phyloP scores from a whole-genome alignment of 2,329 filamentous ascomycete genomes.

The Cytospora mali region DNA sequence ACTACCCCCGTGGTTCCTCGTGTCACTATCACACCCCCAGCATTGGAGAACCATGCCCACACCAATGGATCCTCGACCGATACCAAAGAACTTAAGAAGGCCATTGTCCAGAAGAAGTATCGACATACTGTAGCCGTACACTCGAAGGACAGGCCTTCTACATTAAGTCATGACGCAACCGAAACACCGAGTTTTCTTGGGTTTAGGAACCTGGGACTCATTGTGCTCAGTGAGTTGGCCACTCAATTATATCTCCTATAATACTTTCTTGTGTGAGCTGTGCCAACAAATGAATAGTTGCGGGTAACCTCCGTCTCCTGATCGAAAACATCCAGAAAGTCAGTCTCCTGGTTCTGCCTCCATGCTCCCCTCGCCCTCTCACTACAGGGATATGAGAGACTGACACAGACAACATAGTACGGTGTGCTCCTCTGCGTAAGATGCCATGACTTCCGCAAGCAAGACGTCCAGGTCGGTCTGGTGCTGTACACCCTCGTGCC shows the following conservation, averaged over 20 bases:
- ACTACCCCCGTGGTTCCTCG: slow-evolving; percentile 10
- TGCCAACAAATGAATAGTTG: slow-evolving; percentile 57
- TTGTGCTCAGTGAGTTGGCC: slow-evolving; percentile 71
- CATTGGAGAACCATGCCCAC: slow-evolving; percentile 5
- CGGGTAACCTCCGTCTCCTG: slow-evolving; percentile 89
- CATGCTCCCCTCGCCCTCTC: neutral
- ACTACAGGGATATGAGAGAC: neutral
- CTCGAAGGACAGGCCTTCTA: slow-evolving; percentile 70
- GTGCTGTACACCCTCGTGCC: slow-evolving; percentile 86
- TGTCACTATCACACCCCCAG: slow-evolving; percentile 12
- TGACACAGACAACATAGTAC: slow-evolving; percentile 64
- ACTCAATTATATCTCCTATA: neutral
- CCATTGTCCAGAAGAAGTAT: slow-evolving; percentile 66
- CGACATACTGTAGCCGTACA: slow-evolving; percentile 91
- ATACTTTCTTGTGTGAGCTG: neutral
- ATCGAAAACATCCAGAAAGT: slow-evolving; percentile 98
- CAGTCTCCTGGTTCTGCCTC: slow-evolving; percentile 30
- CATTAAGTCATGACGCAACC: slow-evolving; percentile 80
- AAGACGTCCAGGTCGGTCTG: slow-evolving; percentile 75
- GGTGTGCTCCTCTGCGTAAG: slow-evolving; percentile 90
- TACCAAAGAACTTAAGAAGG: slow-evolving; percentile 39
- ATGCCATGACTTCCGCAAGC: slow-evolving; percentile 82
- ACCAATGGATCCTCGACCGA: slow-evolving; percentile 26
- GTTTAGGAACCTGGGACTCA: slow-evolving; percentile 94
- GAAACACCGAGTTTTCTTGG: slow-evolving; percentile 82